These are phyloP conservation scores for Saccharomyces hybrid DNA, from an alignment of 1,139 yeast species.

Conservation along the genomic window DNA sequence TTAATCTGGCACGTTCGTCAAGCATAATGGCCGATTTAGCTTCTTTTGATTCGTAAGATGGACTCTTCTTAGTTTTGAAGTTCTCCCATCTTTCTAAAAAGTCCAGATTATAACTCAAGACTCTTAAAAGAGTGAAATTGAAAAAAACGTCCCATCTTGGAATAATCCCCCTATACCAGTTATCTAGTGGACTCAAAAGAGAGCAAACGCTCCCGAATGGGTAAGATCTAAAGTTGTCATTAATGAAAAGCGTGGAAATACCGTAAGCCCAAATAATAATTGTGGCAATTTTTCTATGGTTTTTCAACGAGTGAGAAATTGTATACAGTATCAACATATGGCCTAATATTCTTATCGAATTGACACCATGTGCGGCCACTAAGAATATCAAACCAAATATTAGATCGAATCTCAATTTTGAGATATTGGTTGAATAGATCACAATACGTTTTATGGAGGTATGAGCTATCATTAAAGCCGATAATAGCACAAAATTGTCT, in stretches of 20 bases:
- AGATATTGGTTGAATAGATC: slow-evolving; percentile 32
- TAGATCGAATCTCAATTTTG: slow-evolving; percentile 50
- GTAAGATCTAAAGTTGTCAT: slow-evolving; percentile 56
- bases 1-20: slow-evolving; percentile 62
- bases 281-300: slow-evolving; percentile 24
- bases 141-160: slow-evolving; percentile 93
- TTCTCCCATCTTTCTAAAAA: slow-evolving; percentile 43
- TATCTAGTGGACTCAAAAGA: slow-evolving; percentile 43
- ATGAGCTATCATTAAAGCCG: slow-evolving; percentile 50
- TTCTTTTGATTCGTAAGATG: slow-evolving; percentile 13
- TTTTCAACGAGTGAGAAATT: slow-evolving; percentile 41
- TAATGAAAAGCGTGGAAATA: slow-evolving; percentile 62
- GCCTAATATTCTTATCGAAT: slow-evolving; percentile 49
- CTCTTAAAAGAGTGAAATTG: slow-evolving; percentile 78
- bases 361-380: slow-evolving; percentile 75
- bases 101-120: slow-evolving; percentile 79
- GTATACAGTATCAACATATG: slow-evolving; percentile 51
- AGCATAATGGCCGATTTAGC: slow-evolving; percentile 23
- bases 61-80: slow-evolving; percentile 12
- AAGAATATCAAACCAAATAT: slow-evolving; percentile 63
- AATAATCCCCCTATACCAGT: slow-evolving; percentile 63
- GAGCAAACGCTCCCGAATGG: slow-evolving; percentile 40
- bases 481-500: slow-evolving; percentile 60
- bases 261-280: slow-evolving; percentile 69
- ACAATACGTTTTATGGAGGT: slow-evolving; percentile 39